Evolutionary conservation across 2,329 filamentous ascomycete genomes (phyloP), one percentile per base, ranked within the genome.

Genomic region (Ambrosiella cleistominuta): DNA sequence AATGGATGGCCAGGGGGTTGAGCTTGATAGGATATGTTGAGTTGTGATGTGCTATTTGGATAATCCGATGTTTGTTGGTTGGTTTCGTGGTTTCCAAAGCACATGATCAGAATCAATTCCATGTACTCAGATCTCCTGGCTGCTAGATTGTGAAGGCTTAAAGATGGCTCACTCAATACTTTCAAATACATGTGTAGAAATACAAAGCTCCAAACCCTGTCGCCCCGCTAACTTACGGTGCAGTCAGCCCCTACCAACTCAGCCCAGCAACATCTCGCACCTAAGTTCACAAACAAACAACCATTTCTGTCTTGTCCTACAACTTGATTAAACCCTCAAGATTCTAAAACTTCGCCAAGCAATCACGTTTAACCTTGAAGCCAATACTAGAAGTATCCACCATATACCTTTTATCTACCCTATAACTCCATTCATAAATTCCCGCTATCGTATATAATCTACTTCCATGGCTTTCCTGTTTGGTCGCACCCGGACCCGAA

Each of bases 381-480:
- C 27, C 27, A 27, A 27, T 27, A 27, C 27, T 27, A 27, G 27
- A 27, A 3, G 27, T 27, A 27, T 27, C 27, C 27, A 27, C 27
- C 27, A 27, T 17, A 39, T 39, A 7, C 15, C 36, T 55, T 38
- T 5, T 19, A 5, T 19, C 53, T 17, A 7, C 11, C 11, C 39
- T n/a, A 47, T 37, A 38, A 13, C 35, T 12, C 8, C 15, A 13
- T 19, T 6, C 12, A n/a, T 49, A 19, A 5, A 45, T 15, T 50
- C 56, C 9, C 17, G 4, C 53, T 53, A 47, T 38, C 6, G 39
- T 42, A 11, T 3, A 42, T 42, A 42, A 42, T 42, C 39, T 42
- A 42, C 39, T 42, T 11, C 36, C 53, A 78, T 78, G 75, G 77
- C 77, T 38, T 80, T 80, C 65, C 68, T 80, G 53, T 80, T 80